Evolutionary conservation across 2,329 filamentous ascomycete genomes (phyloP), one percentile per base, ranked within the genome.

Genomic region (Cordyceps cateniannulata): DNA sequence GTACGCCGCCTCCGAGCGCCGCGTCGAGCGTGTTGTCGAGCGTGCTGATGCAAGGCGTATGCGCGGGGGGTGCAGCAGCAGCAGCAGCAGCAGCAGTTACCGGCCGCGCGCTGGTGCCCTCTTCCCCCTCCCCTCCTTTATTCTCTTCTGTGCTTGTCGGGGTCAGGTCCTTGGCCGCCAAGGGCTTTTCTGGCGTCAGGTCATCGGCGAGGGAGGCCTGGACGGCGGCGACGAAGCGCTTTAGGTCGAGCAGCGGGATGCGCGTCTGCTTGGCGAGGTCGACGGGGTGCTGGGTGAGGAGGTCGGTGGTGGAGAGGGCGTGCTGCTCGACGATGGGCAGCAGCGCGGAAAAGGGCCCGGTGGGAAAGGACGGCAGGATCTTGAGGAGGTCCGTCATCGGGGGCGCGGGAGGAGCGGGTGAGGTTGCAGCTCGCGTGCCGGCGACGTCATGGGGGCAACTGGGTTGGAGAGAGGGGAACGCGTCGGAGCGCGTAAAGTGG

Each of bases 181-280:
- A 29, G 8, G 54, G 54, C 42, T 60, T 57, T 32, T 61, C 64
- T 1, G 70, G 65, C 5, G 72, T 69, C 50, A 84, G 79, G 68
- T 92, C 85, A 20, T 76, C 77, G 65, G 91, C 87, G 38, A 96
- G 76, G 14, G 84, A 86, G 27, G 79, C 76, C 38, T 91, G 76
- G 35, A 96, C 77, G 59, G 86, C 86, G 60, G 82, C 81, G 64
- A 85, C 82, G 40, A 98, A 79, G 63, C 86, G 85, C 73, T 87
- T 89, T 67, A 97, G 80, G 70, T 97, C 91, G 44, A 88, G 81
- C 8, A 93, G 79, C 3, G 93, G 91, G 20, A 96, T 80, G 65
- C 88, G 87, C 54, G 92, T 93, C 72, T 91, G 88, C 77, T 90
- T 95, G 61, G 91, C 91, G 65, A 98, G 85, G 69, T 96, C 89